phyloP scores from a whole-genome alignment of 768 basidiomycete genomes.

The Cubamyces lactineus region DNA sequence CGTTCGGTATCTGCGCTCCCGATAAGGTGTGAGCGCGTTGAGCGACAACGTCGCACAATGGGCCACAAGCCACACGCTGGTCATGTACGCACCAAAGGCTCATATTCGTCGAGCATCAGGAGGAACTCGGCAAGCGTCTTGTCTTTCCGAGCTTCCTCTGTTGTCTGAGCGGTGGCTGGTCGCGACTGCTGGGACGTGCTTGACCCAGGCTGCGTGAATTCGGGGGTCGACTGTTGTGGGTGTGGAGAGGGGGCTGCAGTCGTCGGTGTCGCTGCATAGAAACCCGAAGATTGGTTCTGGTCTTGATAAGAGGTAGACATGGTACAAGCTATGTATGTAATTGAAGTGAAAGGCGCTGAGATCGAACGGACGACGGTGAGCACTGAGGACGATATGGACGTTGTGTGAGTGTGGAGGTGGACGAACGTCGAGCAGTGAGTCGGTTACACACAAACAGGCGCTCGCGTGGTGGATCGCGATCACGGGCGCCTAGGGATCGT shows the following conservation, averaged over 20 bases:
- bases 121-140: slow-evolving; percentile 91
- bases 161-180: slow-evolving; percentile 64
- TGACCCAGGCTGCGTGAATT: slow-evolving; percentile 27
- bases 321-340: background rate
- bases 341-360: too few species aligned
- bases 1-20: slow-evolving; percentile 81
- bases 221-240: slow-evolving; percentile 22
- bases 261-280: slow-evolving; percentile 24
- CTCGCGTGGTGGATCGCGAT: slow-evolving; percentile 15
- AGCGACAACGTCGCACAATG: background rate
- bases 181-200: slow-evolving; percentile 30
- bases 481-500: slow-evolving; percentile 6
- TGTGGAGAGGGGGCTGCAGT: slow-evolving; percentile 23
- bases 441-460: background rate
- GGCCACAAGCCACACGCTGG: background rate
- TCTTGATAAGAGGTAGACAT: slow-evolving; percentile 28
- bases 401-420: background rate
- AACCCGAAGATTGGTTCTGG: slow-evolving; percentile 12
- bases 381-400: background rate
- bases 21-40: background rate
- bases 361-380: background rate
- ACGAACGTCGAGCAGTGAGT: background rate
- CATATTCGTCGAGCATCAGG: slow-evolving; percentile 95
- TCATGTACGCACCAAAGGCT: slow-evolving; percentile 75
- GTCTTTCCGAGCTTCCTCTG: slow-evolving; percentile 86